Percentiles rank a stretch among this genome's conserved stretches.
These are phyloP conservation scores for Patellaria atrata DNA, from an alignment of 495 filamentous ascomycete species.

Conservation along the genomic window DNA sequence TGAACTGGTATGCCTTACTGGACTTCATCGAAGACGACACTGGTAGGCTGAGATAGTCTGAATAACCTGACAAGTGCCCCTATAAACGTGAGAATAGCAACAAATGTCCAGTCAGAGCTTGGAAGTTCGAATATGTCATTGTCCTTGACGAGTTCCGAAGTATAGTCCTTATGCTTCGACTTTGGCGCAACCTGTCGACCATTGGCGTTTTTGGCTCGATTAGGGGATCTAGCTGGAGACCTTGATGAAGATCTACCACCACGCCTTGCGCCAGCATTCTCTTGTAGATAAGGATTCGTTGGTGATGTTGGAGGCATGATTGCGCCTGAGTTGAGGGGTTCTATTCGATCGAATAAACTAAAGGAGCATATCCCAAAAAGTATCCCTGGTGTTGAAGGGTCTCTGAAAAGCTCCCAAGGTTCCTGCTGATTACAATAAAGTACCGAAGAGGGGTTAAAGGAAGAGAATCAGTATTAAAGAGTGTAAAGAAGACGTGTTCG, in stretches of 20 bases:
- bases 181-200: slow-evolving; percentile 10
- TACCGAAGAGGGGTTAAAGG: no score
- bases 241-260: slow-evolving; percentile 18
- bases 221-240: slow-evolving; percentile 10
- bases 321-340: no score
- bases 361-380: no score
- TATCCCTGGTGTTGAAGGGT: no score
- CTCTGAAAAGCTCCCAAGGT: no score
- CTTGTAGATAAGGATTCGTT: slow-evolving; percentile 11
- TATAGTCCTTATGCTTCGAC: slow-evolving; percentile 35
- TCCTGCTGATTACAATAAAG: no score
- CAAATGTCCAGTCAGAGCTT: slow-evolving; percentile 61
- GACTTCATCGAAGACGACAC: slow-evolving; percentile 97
- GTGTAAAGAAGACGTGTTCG: no score
- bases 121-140: slow-evolving; percentile 56
- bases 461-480: no score
- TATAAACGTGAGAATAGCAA: slow-evolving; percentile 57
- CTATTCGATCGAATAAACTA: no score
- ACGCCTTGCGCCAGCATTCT: slow-evolving; percentile 10
- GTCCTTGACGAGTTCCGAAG: slow-evolving; percentile 47
- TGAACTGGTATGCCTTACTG: slow-evolving; percentile 49
- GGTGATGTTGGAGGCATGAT: no score
- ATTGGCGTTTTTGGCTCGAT: no score
- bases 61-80: slow-evolving; percentile 75
- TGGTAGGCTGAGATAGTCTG: slow-evolving; percentile 88